Base-by-base conservation (phyloP, 176 grass and related monocot species). In the Musa schizocarpa region DNA sequence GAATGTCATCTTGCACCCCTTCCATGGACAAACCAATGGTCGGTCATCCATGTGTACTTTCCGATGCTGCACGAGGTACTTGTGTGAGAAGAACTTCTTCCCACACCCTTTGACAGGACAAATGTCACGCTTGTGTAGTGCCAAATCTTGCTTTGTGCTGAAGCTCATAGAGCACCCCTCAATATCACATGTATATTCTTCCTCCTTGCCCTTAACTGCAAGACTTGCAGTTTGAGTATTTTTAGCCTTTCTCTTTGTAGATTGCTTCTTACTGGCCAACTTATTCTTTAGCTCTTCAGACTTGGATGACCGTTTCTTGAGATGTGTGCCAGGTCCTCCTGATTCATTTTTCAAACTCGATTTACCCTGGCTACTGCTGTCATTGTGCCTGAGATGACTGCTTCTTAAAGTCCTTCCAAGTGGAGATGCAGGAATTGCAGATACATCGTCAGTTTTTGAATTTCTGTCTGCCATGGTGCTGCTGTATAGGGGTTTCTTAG, bases 1-100 rank as follows among this genome's bases (percentile, higher is more conserved):
- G 76, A 99, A 99, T 55, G 90, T 85, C 83, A 94, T 99, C 48
- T 89, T 88, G 71, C 95, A 99, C 51, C 90, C 95, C 64, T 83
- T 79, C 83, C 83, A 92, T 26, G 79, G 73, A 81, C 95, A 99
- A 50, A 80, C 87, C 17, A 99, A 88, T 50, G 95, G 95, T 19
- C 95, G 89, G 56, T 99, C 95, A 84, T 99, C 95, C 53, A 90
- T 77, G 73, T 99, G 95, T 52, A 99, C 95, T 82, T 99, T 99
- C 13, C 88, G 86, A 76, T 99, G 95, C 83, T 93, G 90, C 77
- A 99, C 82, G 76, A 99, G 79, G 74, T 99, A 99, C 61, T 94
- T 99, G 69, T 99, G 95, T 49, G 90, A 94, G 77, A 99, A 99
- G 56, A 99, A 99, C 74, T 99, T 99, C 78, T 94, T 99, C 25